These are phyloP conservation scores for Vanrija pseudolonga DNA, from an alignment of 1,284 basidiomycete species.

Conservation along the genomic window DNA sequence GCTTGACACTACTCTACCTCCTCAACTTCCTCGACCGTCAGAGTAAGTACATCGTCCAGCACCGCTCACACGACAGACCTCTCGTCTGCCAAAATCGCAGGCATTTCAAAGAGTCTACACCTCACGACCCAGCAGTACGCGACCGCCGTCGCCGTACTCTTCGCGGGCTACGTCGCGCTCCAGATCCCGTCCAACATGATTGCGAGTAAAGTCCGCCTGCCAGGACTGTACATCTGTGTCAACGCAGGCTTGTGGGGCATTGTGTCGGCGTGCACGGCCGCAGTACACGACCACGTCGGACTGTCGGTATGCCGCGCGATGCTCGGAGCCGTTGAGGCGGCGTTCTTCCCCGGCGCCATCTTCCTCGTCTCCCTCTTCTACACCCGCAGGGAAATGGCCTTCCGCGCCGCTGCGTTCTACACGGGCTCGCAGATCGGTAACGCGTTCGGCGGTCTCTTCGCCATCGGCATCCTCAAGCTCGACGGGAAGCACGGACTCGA, in stretches of 20 bases:
- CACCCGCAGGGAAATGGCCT: slow-evolving; percentile 4
- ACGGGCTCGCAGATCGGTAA: slow-evolving; percentile 8
- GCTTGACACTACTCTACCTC: slow-evolving; percentile 2
- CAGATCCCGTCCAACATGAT: slow-evolving; percentile 44
- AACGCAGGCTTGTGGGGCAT: slow-evolving; percentile 37
- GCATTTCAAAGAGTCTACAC: slow-evolving; percentile 26
- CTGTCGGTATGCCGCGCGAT: slow-evolving; percentile 33
- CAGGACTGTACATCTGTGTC: slow-evolving; percentile 24
- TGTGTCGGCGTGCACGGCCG: slow-evolving; percentile 37
- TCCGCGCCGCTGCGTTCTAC: slow-evolving; percentile 11
- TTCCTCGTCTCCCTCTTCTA: slow-evolving; percentile 14
- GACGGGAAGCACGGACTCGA: background rate
- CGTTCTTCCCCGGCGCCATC: slow-evolving; percentile 18
- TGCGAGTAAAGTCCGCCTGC: slow-evolving; percentile 7
- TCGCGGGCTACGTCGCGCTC: slow-evolving; percentile 38
- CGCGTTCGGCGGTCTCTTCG: slow-evolving; percentile 7
- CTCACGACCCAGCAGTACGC: slow-evolving; percentile 38
- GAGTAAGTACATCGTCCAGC: background rate
- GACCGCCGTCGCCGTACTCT: slow-evolving; percentile 48
- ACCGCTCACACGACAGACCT: slow-evolving; percentile 6
- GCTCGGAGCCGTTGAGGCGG: slow-evolving; percentile 35
- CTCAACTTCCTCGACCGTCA: slow-evolving; percentile 4
- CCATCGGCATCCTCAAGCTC: background rate
- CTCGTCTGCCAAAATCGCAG: slow-evolving; percentile 36
- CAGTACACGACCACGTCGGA: slow-evolving; percentile 28